Evolutionary conservation across 140 eudicot genomes (phyloP), one percentile per base, ranked within the genome.

Genomic region (Ambrosia hybrid): DNA sequence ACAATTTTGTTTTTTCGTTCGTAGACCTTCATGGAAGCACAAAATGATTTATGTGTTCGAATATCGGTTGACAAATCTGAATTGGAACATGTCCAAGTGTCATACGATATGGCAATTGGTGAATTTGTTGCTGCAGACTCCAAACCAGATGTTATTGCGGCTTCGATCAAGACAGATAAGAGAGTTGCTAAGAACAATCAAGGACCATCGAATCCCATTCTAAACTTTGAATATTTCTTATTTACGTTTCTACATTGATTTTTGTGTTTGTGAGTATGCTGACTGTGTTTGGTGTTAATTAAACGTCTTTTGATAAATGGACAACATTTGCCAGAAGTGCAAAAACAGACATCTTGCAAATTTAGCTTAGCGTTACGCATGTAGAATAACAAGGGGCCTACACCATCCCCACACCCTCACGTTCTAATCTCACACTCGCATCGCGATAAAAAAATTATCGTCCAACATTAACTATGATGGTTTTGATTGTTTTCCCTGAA

Each of bases 31-130:
- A 86, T 86, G 88, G 77, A 75, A 51, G 9, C 78, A 71, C 56
- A 39, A 68, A 78, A 49, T 30, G 69, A 72, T 38, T 37, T 61
- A 33, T 73, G 61, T 36, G 46, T 72, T 16, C n/a, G 70, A 3
- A 34, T 67, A 57, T 65, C 81, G 9, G 79, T 10, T 34, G 60
- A 57, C 38, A 61, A 66, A 43, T 49, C 13, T 21, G 60, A 61
- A 46, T 68, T 5, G 1, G 68, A 36, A 14, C 26, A 14, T 3
- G 69, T 13, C n/a, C 69, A 64, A 70, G 57, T 68, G 21, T 71
- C 92, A 52, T 81, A 78, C 48, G 76, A 86, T 73, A 81, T 83
- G 86, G 91, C 83, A 9, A 81, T 81, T 0, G 84, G 89, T 41
- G 89, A 85, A 34, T 81, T 56, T 68, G 86, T 81, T 4, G 72